Evolutionary conservation across 306 rosid species (phyloP).

Genomic region (Pachyrhizus erosus): DNA sequence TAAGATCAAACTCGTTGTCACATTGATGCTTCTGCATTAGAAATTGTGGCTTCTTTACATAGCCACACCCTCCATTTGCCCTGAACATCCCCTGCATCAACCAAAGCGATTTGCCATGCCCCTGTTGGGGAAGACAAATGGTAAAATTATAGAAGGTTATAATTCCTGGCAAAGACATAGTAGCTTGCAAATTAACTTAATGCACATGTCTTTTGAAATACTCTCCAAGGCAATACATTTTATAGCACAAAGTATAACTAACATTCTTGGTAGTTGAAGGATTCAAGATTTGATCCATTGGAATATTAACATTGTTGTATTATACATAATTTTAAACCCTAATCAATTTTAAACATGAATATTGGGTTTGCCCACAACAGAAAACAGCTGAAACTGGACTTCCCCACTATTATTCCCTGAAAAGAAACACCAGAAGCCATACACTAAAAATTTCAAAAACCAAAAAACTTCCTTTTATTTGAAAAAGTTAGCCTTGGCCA

Average conservation of each 20-base stretch:
- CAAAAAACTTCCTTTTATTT: neutral
- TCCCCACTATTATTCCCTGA: neutral
- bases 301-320: neutral
- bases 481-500: conserved; percentile 15
- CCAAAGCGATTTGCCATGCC: conserved; percentile 80
- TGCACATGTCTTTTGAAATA: neutral
- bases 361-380: conserved; percentile 6
- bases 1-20: conserved; percentile 73
- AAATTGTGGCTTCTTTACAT: conserved; percentile 78
- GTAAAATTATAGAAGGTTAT: conserved; percentile 22
- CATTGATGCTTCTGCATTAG: conserved; percentile 58
- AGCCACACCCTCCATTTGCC: conserved; percentile 96
- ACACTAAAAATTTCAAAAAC: neutral
- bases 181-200: conserved; percentile 25
- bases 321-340: neutral
- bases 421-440: neutral
- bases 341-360: neutral
- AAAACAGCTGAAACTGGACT: conserved; percentile 21
- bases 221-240: neutral
- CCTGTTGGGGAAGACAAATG: conserved; percentile 53
- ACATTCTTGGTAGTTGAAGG: neutral
- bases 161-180: conserved; percentile 13
- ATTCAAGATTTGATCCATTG: conserved; percentile 17
- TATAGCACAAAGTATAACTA: neutral
- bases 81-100: conserved; percentile 95